phyloP scores from a whole-genome alignment of 1,284 basidiomycete genomes.

The Pyrrhoderma lamaoense region DNA sequence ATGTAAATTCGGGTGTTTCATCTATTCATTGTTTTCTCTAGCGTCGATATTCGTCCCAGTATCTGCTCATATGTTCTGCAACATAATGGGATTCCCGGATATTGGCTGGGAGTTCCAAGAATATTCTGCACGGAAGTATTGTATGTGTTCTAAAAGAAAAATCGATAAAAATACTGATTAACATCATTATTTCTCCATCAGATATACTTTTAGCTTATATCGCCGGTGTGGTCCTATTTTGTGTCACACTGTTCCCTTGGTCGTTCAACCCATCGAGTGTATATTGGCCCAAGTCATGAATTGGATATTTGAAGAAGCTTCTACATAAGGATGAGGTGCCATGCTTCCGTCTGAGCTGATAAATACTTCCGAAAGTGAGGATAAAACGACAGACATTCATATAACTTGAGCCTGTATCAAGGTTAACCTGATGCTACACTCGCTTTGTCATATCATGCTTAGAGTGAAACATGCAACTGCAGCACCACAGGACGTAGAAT shows the following conservation, averaged over 20 bases:
- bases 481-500: no score
- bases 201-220: slow-evolving; percentile 41
- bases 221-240: slow-evolving; percentile 42
- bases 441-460: no score
- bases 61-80: slow-evolving; percentile 84
- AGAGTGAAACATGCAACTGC: no score
- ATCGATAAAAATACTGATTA: background rate
- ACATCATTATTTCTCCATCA: slow-evolving; percentile 21
- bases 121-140: slow-evolving; percentile 30
- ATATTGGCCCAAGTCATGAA: no score
- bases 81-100: slow-evolving; percentile 85
- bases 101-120: slow-evolving; percentile 32
- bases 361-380: no score
- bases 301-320: no score
- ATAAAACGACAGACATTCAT: no score
- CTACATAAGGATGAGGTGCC: no score
- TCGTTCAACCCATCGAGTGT: background rate
- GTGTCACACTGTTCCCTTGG: slow-evolving; percentile 27
- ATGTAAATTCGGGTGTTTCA: slow-evolving; percentile 28
- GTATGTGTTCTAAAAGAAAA: slow-evolving; percentile 27
- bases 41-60: slow-evolving; percentile 44
- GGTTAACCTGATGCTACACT: no score
- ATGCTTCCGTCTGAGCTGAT: no score
- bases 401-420: no score
- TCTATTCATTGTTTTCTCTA: slow-evolving; percentile 8